Conservation (phyloP, 352 stramenopile genomes). For the Phytophthora pini region DNA sequence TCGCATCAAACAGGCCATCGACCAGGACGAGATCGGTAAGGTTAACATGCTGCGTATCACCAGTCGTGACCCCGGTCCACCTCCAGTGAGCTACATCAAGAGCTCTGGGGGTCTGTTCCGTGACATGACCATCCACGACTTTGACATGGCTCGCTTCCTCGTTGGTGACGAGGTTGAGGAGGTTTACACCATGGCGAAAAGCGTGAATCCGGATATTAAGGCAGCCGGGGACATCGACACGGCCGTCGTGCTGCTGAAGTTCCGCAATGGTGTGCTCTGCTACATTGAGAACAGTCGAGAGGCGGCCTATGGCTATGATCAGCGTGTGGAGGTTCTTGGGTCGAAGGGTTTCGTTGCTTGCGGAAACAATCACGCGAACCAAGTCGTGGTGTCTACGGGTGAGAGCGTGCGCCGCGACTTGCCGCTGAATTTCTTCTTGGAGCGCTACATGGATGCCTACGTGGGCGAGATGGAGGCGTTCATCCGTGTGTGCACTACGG, state of each 20-base stretch:
- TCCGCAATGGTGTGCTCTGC: slow-evolving; percentile 88
- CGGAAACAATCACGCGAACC: slow-evolving; percentile 95
- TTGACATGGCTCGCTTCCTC: slow-evolving; percentile 95
- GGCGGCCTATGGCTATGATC: slow-evolving; percentile 95
- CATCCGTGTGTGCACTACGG: slow-evolving; percentile 57
- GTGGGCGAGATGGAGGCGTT: slow-evolving; percentile 77
- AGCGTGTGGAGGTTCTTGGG: slow-evolving; percentile 94
- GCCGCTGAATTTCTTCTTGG: slow-evolving; percentile 96
- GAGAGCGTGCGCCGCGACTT: slow-evolving; percentile 75
- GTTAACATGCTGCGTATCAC: slow-evolving; percentile 87
- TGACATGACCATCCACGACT: slow-evolving; percentile 97
- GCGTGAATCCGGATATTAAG: slow-evolving; percentile 59
- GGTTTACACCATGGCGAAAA: slow-evolving; percentile 73
- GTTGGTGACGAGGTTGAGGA: slow-evolving; percentile 82
- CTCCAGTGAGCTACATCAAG: slow-evolving; percentile 59
- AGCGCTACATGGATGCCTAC: slow-evolving; percentile 93
- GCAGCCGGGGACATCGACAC: slow-evolving; percentile 92
- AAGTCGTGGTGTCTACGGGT: slow-evolving; percentile 64
- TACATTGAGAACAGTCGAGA: slow-evolving; percentile 96
- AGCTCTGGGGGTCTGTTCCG: slow-evolving; percentile 92
- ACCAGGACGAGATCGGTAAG: slow-evolving; percentile 88
- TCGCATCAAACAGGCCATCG: slow-evolving; percentile 86
- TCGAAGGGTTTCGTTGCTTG: slow-evolving; percentile 91
- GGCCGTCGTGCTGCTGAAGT: slow-evolving; percentile 91
- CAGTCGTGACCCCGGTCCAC: slow-evolving; percentile 58